Evolutionary conservation across 768 basidiomycete genomes (phyloP), one percentile per base, ranked within the genome.

Genomic region (Termitomyces bulborhizus): DNA sequence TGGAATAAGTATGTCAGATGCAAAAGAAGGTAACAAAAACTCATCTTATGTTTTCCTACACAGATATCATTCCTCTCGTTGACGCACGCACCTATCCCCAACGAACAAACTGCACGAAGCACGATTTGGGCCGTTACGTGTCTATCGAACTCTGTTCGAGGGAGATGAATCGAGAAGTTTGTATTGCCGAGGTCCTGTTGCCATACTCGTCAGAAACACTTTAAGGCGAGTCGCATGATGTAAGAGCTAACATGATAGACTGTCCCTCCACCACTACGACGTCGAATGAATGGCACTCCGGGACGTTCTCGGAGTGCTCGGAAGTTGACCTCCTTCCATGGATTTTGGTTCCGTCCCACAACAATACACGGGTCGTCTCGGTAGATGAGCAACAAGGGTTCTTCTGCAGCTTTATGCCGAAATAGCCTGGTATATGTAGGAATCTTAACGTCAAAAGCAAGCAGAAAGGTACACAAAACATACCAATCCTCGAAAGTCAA

Each of bases 301-400:
- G 68, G 65, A 57, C 74, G 68, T 42, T 68, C 54, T 11, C 71
- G 68, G 6, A 93, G 74, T 1, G 81, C 76, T 6, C 66, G 57
- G 47, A 95, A 78, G 62, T 96, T 95, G 61, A 94, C 85, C 65
- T 99, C 96, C 67, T 93, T 97, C 96, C 96, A 98, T 15, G 95
- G 96, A 62, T 97, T 98, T 74, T 99, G 97, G 67, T 98, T 95
- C 51, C 96, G 76, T 0, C 96, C 96, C 53, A 98, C 91, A 52
- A 99, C 80, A 16, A 98, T 92, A 63, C 93, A 94, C 3, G 93
- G 92, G 0, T 72, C 68, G 66, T 98, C 90, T 31, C 92, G 83
- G 68, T 98, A 99, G 53, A 99, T 70, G 45, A 97, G 78, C 18
- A 99, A 77, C 41, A 95, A 75, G 1, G 93, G 91, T 37, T 78